Evolutionary conservation across 768 basidiomycete species (phyloP), one percentile per base, ranked within the genome.

Genomic region (Kwoniella sp.): DNA sequence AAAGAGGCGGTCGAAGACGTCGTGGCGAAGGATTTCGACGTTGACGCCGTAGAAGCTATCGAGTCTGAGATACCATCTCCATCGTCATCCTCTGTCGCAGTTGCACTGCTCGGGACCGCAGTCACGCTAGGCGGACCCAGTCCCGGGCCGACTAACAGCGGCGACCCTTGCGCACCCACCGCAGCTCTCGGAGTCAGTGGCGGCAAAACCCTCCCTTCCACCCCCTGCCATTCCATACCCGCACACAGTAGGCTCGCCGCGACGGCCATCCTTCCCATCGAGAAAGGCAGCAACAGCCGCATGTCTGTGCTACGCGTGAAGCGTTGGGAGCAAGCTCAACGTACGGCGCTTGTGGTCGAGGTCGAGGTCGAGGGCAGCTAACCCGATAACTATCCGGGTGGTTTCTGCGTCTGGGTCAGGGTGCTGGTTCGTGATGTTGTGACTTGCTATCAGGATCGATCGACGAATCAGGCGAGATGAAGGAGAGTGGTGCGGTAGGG

Each of bases 341-440:
- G 9, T 33, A 20, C 39, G 40, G 12, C 29, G 20, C 34, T 46
- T 54, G 7, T 37, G 37, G 17, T 50, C 37, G 11, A 38, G 36
- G 27, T 56, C 47, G 1, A 50, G 22, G 32, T 56, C 53, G 12
- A 56, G 9, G 27, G 46, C 53, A 9, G 53, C 53, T 19, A 56
- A 31, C 7, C 53, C 53, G 4, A 56, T 32, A 11, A 41, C 47
- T 14, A 56, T 56, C 10, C 53, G 40, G 3, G 53, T 56, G 5
- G 53, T 50, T 25, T 56, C 53, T 5, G 47, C 40, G 48, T 56
- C 53, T 7, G 53, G 53, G 26, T 56, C 27, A 20, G 53, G 53
- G n/a, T 56, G 53, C 19, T 56, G 53, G 20, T 39, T 31, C 20
- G 38, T 17, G 5, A 50, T 50, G 1, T 46, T 56, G 14, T 46